Evolutionary conservation across 495 filamentous ascomycete genomes (phyloP), one percentile per base, ranked within the genome.

Genomic region (Bathelium albidoporum): DNA sequence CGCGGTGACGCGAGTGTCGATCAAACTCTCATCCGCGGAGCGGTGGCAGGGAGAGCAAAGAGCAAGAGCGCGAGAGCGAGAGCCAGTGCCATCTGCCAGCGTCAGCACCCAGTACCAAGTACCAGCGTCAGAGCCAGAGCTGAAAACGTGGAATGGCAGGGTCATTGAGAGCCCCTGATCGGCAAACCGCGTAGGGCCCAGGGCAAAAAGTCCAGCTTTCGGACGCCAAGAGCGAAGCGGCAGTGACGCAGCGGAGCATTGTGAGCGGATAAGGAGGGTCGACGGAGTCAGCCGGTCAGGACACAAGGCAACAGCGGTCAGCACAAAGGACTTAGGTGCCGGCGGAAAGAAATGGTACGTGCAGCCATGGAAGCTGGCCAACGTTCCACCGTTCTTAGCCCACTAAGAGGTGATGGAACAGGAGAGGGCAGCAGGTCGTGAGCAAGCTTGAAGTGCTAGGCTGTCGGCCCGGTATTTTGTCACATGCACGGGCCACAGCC

Each of bases 151-250:
- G 26, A 7, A 55, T 9, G 49, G 24, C 49, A 55, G 49, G 49
- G 49, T 28, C 49, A 55, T 55, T 49, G 44, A n/a, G 24, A 10
- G 49, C 49, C 49, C 49, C 49, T 55, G 49, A 55, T 55, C 49
- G 49, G 5, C 49, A 29, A 55, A 20, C 49, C 5, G 18, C 20
- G 14, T n/a, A 9, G 24, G 9, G 5, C 22, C 29, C 49, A 55
- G 16, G 49, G 7, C 14, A 16, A 26, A 20, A 55, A 12, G 24
- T 55, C 24, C 29, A 9, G 22, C 49, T 28, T 55, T 55, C 22
- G 49, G 49, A 12, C 5, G 12, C 44, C 16, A 49, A 18, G 18
- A 41, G 18, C 9, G 36, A 5, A 49, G 44, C 18, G 20, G 49
- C 49, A 55, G 24, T 29, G 24, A 55, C 49, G 49, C 49, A 55